Percentiles rank a stretch among this genome's conserved stretches.
phyloP scores from a whole-genome alignment of 257 asterid species.

The Ilex aquifolium region DNA sequence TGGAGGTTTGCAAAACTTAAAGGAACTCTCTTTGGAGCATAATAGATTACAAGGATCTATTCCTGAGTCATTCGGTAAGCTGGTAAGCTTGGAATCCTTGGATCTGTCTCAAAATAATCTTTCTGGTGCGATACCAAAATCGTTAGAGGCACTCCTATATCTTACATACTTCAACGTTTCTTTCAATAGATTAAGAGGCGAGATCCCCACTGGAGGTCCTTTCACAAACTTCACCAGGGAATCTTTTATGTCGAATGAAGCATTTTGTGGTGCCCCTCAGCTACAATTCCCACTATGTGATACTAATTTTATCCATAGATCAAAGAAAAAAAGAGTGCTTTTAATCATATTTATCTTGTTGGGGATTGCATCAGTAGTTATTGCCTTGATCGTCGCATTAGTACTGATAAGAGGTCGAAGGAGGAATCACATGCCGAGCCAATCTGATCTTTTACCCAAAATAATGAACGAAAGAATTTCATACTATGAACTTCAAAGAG shows the following conservation, averaged over 20 bases:
- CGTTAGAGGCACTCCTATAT: too few species aligned
- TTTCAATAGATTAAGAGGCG: neutral
- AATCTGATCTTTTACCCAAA: neutral
- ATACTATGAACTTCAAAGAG: neutral
- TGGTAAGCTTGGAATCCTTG: too few species aligned
- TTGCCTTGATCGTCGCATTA: neutral
- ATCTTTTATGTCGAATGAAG: neutral
- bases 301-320: neutral
- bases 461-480: neutral
- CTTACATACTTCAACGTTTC: constrained; percentile 1
- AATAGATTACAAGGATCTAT: too few species aligned
- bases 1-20: too few species aligned
- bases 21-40: too few species aligned
- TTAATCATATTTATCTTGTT: neutral
- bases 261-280: constrained; percentile 1
- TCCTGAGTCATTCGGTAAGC: too few species aligned
- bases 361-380: neutral
- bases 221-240: too few species aligned
- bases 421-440: neutral
- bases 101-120: too few species aligned
- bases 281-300: neutral
- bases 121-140: too few species aligned
- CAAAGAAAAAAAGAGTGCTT: neutral
- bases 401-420: neutral
- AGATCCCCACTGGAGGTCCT: too few species aligned